Evolutionary conservation across 1,284 basidiomycete genomes (phyloP), one percentile per base, ranked within the genome.

Genomic region (Puccinia sorghi): DNA sequence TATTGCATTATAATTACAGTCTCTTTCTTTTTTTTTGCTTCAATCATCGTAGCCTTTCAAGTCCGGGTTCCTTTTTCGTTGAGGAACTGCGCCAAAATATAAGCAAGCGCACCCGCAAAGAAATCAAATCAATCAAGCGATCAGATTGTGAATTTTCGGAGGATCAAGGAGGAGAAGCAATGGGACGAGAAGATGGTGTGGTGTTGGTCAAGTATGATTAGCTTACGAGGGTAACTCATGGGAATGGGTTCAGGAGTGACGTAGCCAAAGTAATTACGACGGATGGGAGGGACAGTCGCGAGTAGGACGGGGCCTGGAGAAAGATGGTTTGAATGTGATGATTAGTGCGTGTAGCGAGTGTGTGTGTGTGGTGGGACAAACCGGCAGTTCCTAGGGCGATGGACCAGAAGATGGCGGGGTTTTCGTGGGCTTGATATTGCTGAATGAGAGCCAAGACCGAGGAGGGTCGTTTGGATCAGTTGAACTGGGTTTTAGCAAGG

Each of bases 341-440:
- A 54, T 9, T 25, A 9, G 37, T 9, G 20, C 3, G 22, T 15
- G 32, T 25, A 37, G 48, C 27, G 32, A 32, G 32, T 32, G 32
- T 32, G 32, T 32, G 32, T 32, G 32, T 32, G 32, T 32, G 32
- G 32, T 32, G 2, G 8, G 20, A 74, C 46, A 20, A 32, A 69
- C 64, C 64, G 17, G 74, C 63, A 57, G 15, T 17, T 43, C 74
- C 74, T 6, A 77, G 25, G 22, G 63, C 63, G 41, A 77, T 39
- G 9, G 74, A 77, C 74, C 74, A 77, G 52, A 77, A 69, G 22
- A 77, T 77, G 1, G 74, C 64, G 12, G 74, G 74, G n/a, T 77
- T 77, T 27, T 77, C 64, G 52, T 77, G 74, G 20, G 74, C 74
- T 77, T 77, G 74, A 22, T 66, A 50, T 75, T 64, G 59, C 72